Conservation (phyloP, 1,284 basidiomycete genomes). For the Phellopilus nigrolimitatus region DNA sequence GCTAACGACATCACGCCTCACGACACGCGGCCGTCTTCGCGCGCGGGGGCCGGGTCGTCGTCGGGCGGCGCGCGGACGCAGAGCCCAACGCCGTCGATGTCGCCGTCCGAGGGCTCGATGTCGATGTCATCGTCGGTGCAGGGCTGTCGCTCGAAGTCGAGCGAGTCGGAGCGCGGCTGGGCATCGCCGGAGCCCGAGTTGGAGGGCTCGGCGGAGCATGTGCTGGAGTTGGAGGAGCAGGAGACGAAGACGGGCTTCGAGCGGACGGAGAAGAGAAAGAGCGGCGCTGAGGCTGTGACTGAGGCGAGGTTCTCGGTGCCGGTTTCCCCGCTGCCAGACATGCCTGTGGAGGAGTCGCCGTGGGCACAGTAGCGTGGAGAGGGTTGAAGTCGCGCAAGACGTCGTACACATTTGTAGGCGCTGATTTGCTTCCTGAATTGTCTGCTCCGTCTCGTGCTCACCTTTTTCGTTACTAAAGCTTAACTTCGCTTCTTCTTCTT, state of each 20-base stretch:
- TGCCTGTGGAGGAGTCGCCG: constrained; percentile 10
- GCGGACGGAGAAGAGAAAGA: neutral
- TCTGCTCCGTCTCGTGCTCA: no score
- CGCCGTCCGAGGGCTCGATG: no score
- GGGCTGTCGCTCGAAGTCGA: neutral
- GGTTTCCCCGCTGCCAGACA: neutral
- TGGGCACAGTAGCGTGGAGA: constrained; percentile 5
- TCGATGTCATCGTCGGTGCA: no score
- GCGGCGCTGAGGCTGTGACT: neutral
- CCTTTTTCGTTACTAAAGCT: no score
- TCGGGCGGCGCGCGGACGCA: neutral
- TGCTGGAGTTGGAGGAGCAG: neutral
- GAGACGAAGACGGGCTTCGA: neutral
- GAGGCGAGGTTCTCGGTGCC: neutral
- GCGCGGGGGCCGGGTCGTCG: neutral
- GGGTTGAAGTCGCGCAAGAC: no score
- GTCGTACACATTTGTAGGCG: no score
- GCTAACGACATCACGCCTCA: no score
- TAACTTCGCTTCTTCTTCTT: no score
- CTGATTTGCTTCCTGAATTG: no score
- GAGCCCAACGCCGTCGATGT: neutral
- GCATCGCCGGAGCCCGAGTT: neutral
- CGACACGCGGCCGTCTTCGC: constrained; percentile 19
- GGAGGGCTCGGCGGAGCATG: neutral
- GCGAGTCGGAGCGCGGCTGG: neutral